phyloP scores from a whole-genome alignment of 108 stramenopile species.

The Ochromonas danica region DNA sequence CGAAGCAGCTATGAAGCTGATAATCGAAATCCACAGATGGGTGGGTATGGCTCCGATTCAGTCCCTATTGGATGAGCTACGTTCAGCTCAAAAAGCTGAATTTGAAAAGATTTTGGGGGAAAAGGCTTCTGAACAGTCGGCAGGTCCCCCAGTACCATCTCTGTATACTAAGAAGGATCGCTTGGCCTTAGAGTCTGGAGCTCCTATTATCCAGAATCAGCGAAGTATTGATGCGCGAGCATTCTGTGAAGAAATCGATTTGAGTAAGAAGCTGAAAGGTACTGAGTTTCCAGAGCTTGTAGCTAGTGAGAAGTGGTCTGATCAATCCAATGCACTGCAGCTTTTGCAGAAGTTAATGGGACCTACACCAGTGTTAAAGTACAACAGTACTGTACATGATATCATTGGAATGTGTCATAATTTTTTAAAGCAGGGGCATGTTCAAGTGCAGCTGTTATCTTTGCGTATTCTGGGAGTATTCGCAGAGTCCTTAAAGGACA shows the following conservation, averaged over 20 bases:
- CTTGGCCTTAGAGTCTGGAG: not conserved
- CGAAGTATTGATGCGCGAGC: not conserved
- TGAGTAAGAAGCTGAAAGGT: slow-evolving; percentile 28
- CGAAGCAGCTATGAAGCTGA: not conserved
- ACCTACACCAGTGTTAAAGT: slow-evolving; percentile 13
- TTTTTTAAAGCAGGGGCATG: slow-evolving; percentile 2
- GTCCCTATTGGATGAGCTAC: not conserved
- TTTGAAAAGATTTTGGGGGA: slow-evolving; percentile 7
- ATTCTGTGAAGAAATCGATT: slow-evolving; percentile 25
- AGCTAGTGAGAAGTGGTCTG: slow-evolving; percentile 17
- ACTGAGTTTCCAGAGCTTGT: slow-evolving; percentile 7
- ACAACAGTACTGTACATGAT: not conserved
- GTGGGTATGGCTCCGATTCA: slow-evolving; percentile 8
- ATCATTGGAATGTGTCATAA: not conserved
- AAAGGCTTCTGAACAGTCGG: not conserved
- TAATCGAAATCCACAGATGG: not conserved
- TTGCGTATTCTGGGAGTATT: not conserved
- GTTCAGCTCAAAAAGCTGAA: slow-evolving; percentile 27
- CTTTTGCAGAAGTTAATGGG: not conserved
- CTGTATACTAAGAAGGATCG: slow-evolving; percentile 11
- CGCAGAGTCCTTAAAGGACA: not conserved
- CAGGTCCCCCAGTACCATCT: not conserved
- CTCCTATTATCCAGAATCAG: not conserved
- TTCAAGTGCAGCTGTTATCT: slow-evolving; percentile 18
- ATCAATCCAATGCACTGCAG: slow-evolving; percentile 20